These are phyloP conservation scores for Pistacia atlantica DNA, from an alignment of 345 rosid species.

Conservation along the genomic window DNA sequence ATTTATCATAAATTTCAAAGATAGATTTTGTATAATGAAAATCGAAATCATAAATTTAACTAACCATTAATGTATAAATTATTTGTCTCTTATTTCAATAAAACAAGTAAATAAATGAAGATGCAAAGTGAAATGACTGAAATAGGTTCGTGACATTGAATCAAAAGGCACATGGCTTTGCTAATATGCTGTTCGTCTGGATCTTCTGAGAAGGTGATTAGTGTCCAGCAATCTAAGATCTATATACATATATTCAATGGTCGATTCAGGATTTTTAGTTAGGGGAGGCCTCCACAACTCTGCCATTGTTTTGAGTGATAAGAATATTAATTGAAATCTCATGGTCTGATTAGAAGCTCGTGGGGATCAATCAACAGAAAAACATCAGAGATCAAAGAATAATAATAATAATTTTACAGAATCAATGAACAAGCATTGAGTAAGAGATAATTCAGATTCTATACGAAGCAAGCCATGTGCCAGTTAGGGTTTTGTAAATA, in stretches of 20 bases:
- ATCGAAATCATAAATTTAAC: too few relatives aligned
- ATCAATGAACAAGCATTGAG: background rate
- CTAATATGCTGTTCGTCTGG: conserved; percentile 3
- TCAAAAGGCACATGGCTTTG: conserved; percentile 6
- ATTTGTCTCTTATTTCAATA: too few relatives aligned
- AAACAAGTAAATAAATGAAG: too few relatives aligned
- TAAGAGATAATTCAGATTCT: background rate
- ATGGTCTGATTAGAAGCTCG: conserved; percentile 2
- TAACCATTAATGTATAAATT: too few relatives aligned
- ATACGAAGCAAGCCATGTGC: conserved; percentile 15
- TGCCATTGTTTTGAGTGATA: background rate
- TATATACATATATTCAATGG: background rate
- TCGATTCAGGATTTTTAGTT: too few relatives aligned
- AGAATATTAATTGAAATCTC: background rate
- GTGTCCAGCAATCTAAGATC: background rate
- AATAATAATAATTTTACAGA: background rate
- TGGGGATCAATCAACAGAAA: conserved; percentile 13
- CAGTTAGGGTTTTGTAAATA: background rate
- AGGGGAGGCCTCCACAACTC: too few relatives aligned
- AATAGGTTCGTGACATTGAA: background rate
- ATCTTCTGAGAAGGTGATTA: conserved; percentile 7
- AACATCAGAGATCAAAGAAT: conserved; percentile 1
- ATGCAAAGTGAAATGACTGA: background rate
- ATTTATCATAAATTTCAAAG: too few relatives aligned
- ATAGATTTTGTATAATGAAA: too few relatives aligned